A percentile compares a stretch with the other conserved stretches of the same genome.
phyloP scores from a whole-genome alignment of 345 rosid species.

The Noccaea bulbosa region DNA sequence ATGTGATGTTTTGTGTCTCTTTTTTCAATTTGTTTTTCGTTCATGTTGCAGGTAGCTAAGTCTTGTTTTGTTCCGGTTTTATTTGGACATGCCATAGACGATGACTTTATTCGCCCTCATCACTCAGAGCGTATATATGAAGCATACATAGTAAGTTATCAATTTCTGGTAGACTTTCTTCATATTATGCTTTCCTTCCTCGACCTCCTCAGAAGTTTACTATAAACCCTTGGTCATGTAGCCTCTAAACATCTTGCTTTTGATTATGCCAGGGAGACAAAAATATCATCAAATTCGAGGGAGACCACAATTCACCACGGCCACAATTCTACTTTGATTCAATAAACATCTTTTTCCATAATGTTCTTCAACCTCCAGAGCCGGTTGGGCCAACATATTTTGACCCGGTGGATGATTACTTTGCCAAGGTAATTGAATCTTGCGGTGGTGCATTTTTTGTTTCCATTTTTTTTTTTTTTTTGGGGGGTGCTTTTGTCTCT shows the following conservation, averaged over 20 bases:
- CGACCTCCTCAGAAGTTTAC: slow-evolving; percentile 6
- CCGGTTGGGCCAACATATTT: slow-evolving; percentile 61
- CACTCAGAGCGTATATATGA: slow-evolving; percentile 87
- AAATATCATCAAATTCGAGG: slow-evolving; percentile 95
- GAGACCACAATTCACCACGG: slow-evolving; percentile 98
- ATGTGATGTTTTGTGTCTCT: slow-evolving; percentile 17
- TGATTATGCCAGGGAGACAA: slow-evolving; percentile 83
- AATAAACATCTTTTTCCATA: slow-evolving; percentile 92
- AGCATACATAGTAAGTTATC: slow-evolving; percentile 67
- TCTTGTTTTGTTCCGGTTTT: slow-evolving; percentile 91
- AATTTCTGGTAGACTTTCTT: slow-evolving; percentile 14
- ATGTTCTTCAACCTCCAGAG: slow-evolving; percentile 93
- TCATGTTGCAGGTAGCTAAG: slow-evolving; percentile 66
- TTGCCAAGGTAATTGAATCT: slow-evolving; percentile 72
- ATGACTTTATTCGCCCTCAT: slow-evolving; percentile 91
- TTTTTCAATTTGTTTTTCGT: neutral
- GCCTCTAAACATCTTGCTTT: slow-evolving; percentile 22
- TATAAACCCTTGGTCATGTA: neutral
- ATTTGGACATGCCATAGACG: slow-evolving; percentile 91
- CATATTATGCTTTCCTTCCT: slow-evolving; percentile 23
- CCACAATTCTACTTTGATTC: slow-evolving; percentile 98
- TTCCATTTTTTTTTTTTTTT: too few relatives aligned
- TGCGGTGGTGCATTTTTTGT: too few relatives aligned
- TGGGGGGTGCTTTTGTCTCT: neutral
- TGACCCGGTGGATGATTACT: slow-evolving; percentile 69